Conservation (phyloP, 208 protist genomes). For the Herpetomonas samuelpessoai region DNA sequence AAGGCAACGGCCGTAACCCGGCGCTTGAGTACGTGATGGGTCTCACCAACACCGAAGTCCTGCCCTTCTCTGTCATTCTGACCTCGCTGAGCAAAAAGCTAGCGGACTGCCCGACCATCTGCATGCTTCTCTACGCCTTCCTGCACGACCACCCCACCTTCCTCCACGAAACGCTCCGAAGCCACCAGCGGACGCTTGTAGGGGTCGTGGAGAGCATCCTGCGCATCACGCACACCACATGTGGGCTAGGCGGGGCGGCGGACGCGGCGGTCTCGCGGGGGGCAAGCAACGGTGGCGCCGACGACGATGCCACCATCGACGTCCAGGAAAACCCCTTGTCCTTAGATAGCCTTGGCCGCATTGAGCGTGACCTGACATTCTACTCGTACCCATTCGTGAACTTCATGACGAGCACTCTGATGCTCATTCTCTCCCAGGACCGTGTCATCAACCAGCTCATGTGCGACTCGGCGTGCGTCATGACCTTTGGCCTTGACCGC, state of each 20-base stretch:
- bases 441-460: conserved; percentile 50
- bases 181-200: conserved; percentile 31
- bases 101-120: conserved; percentile 40
- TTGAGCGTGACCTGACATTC: conserved; percentile 33
- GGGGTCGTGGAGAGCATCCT: conserved; percentile 45
- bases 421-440: conserved; percentile 76
- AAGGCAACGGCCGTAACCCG: conserved; percentile 52
- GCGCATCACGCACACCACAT: conserved; percentile 30
- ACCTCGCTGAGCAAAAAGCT: conserved; percentile 30
- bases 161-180: conserved; percentile 33
- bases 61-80: conserved; percentile 46
- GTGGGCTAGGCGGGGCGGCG: conserved; percentile 13
- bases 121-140: conserved; percentile 69
- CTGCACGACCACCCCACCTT: conserved; percentile 69
- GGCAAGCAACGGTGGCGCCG: background rate
- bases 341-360: conserved; percentile 19
- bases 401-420: conserved; percentile 77
- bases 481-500: conserved; percentile 30
- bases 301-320: conserved; percentile 1
- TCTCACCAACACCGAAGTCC: conserved; percentile 18
- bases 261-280: background rate
- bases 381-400: conserved; percentile 78
- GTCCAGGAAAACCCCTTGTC: conserved; percentile 22
- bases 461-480: conserved; percentile 29
- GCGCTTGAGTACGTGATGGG: conserved; percentile 41